Base-by-base conservation (phyloP, 2,329 filamentous ascomycete species). In the Pyrenochaeta sp. region DNA sequence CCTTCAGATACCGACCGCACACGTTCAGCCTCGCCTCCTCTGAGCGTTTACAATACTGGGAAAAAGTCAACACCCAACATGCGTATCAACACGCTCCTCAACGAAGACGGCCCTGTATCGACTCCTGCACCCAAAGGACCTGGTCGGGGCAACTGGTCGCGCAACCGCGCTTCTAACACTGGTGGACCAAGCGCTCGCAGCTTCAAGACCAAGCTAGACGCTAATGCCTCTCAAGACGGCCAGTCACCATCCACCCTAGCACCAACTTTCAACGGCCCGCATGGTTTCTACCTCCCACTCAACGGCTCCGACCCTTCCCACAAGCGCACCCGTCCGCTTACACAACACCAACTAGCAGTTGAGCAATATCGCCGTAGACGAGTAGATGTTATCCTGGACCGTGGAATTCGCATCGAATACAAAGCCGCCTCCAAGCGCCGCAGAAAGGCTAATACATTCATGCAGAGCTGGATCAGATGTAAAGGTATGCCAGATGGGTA, bases 331-430 rank as follows among this genome's bases (percentile, higher is more conserved):
- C 84, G 91, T 1, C 90, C 90, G 2, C 85, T 91, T 0, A 95
- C 91, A 0, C 89, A 90, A 31, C 91, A 95, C 74, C 91, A 95
- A 75, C 80, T 92, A 33, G 90, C 90, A 0, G 89, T 95, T 1
- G 90, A 92, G 73, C 85, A 88, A 49, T 92, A 93, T 73, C 83
- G 91, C 15, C 89, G 86, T 56, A 86, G 91, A 67, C 87, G 90
- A 5, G 90, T 94, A n/a, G 89, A 92, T 67, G 89, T 92, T 66
- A 90, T 92, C 45, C 83, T 95, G 14, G 88, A 91, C 62, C 86
- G 88, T n/a, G 88, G 89, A 27, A 79, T 94, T 30, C 85, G 89
- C 43, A 83, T 82, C 59, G 81, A 85, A 45, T 88, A 92, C 67
- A 85, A 87, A 68, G 80, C 80, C 49, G 83, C 87, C 11, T 85